A percentile compares a stretch with the other conserved stretches of the same genome.
phyloP scores from a whole-genome alignment of 352 stramenopile genomes.

The Thalassiosira mediterranea region DNA sequence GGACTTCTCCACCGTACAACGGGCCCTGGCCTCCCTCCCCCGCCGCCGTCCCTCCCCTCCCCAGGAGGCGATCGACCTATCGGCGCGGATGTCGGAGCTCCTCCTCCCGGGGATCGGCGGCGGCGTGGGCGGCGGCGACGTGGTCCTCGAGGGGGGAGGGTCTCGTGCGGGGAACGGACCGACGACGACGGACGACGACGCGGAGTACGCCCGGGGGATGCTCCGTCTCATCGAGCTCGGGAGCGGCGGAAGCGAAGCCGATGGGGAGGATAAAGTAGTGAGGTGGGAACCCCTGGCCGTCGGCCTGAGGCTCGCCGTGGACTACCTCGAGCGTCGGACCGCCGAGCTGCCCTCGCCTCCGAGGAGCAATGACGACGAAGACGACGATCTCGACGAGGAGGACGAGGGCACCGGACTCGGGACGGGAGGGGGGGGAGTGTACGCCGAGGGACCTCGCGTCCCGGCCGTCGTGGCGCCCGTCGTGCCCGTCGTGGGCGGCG shows the following conservation, averaged over 20 bases:
- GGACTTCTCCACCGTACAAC: constrained; percentile 75
- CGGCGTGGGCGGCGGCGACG: no score
- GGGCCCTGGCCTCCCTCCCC: constrained; percentile 61
- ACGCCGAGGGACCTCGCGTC: constrained; percentile 40
- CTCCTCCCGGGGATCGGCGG: background rate
- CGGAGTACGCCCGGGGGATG: constrained; percentile 35
- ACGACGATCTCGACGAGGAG: constrained; percentile 17
- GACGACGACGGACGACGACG: constrained; percentile 18
- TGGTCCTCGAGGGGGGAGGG: no score
- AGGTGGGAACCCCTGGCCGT: constrained; percentile 80
- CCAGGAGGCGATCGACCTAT: constrained; percentile 50
- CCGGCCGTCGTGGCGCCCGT: constrained; percentile 9
- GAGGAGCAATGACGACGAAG: background rate
- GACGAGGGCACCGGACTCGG: constrained; percentile 31
- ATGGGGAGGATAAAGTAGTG: constrained; percentile 3
- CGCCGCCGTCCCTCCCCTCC: constrained; percentile 62
- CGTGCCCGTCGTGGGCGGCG: background rate
- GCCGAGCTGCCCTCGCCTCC: constrained; percentile 1
- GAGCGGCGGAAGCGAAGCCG: background rate
- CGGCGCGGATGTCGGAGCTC: constrained; percentile 33
- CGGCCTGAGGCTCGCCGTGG: constrained; percentile 59
- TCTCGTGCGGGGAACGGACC: no score
- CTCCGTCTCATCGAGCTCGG: constrained; percentile 24
- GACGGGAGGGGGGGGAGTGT: constrained; percentile 31
- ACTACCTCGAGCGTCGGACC: constrained; percentile 43